These are phyloP conservation scores for Dimargaris xerosporica DNA, from an alignment of 192 early-diverging fungal genomes.

Conservation along the genomic window DNA sequence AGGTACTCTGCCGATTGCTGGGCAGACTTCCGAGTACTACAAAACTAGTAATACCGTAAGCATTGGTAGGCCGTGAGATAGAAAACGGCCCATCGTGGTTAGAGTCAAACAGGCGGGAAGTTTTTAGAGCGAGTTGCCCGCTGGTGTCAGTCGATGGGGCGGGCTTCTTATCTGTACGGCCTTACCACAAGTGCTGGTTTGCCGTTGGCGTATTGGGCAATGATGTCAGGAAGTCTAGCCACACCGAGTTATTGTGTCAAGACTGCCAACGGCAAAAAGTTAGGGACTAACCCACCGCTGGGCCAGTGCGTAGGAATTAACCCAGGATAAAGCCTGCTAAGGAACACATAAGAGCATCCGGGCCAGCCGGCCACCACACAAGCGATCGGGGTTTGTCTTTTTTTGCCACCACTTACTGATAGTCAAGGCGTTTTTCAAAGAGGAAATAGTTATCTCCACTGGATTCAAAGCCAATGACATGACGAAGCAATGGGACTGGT, in stretches of 20 bases:
- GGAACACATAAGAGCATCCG: conserved; percentile 33
- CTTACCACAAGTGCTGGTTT: conserved; percentile 16
- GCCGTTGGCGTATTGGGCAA: conserved; percentile 21
- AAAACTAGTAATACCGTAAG: no score
- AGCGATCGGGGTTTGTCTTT: no score
- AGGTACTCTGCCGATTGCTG: conserved; percentile 22
- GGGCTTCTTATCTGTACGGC: no score
- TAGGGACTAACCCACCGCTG: conserved; percentile 28
- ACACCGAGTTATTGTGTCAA: conserved; percentile 13
- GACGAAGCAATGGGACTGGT: conserved; percentile 36
- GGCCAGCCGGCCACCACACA: conserved; percentile 54
- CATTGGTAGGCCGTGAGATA: no score
- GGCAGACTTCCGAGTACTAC: conserved; percentile 26
- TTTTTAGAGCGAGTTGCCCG: no score
- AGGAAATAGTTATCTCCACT: conserved; percentile 24
- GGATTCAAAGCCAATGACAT: conserved; percentile 33
- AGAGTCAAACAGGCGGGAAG: no score
- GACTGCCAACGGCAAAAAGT: conserved; percentile 18
- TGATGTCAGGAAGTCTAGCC: conserved; percentile 22
- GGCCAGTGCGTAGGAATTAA: conserved; percentile 37
- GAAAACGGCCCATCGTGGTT: no score
- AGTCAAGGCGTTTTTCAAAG: conserved; percentile 43
- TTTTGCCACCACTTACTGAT: no score
- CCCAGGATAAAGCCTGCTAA: conserved; percentile 19
- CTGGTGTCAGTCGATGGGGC: no score